Evolutionary conservation across 257 asterid genomes (phyloP), one percentile per base, ranked within the genome.

Genomic region (Solanum chaucha): DNA sequence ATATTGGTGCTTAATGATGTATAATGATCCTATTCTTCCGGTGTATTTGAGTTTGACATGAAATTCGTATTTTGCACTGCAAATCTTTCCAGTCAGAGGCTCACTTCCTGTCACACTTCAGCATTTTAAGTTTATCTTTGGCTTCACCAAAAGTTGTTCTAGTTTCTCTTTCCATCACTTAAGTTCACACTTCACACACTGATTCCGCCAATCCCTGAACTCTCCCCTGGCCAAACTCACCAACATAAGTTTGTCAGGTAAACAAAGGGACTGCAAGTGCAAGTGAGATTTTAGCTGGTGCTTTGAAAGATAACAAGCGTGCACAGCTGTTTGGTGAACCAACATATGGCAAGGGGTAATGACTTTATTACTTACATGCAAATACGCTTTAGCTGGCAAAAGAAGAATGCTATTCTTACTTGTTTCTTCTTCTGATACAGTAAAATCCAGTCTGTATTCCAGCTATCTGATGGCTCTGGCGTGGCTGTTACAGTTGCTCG

Each of bases 261-360:
- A 97, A 96, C 86, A 96, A 97, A 91, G 99, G 99, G 89, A 97
- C 99, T 70, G 99, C 99, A 64, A 95, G 99, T 89, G 98, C 99
- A 24, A 97, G 99, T 90, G 98, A 97, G 91, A 97, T 95, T 84
- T 89, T 95, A 90, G 98, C 98, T 2, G 99, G 98, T 70, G 99
- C 99, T 88, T 91, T 97, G 87, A 95, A 97, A 88, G 99, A 95
- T 88, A 97, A 97, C 92, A 97, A 95, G 68, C 98, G 99, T 2
- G 99, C 99, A 6, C 93, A 93, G 58, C 88, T 97, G 55, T 90
- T 91, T 48, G 98, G 99, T 61, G 99, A 96, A 88, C 98, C 98
- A 86, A 96, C 99, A 72, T 97, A 90, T 82, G 99, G 99, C 65
- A 97, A 97, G 93, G 99, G 99, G 99, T 95, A 90, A 89, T 72